Evolutionary conservation across 2,329 filamentous ascomycete species (phyloP).

Genomic region (Cryphonectria japonica): DNA sequence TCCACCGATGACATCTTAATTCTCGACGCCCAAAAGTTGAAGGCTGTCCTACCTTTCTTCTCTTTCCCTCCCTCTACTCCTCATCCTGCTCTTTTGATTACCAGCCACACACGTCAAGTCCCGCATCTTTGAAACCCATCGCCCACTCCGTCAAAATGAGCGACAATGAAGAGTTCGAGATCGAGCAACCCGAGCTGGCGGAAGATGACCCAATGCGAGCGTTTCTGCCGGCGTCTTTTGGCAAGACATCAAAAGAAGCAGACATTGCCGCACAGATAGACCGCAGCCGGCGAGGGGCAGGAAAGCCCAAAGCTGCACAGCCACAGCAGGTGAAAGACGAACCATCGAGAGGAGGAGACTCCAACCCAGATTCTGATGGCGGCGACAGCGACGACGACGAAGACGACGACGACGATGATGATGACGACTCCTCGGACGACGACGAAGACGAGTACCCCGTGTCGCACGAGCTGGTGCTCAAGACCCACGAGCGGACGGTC

Average conservation of each 20-base stretch:
- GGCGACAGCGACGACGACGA: constrained; percentile 43
- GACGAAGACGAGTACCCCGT: constrained; percentile 89
- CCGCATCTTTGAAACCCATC: neutral
- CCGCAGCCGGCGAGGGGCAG: constrained; percentile 67
- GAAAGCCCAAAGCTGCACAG: constrained; percentile 38
- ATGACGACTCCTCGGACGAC: constrained; percentile 59
- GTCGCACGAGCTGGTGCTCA: constrained; percentile 89
- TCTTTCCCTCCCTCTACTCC: neutral
- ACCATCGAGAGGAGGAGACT: constrained; percentile 32
- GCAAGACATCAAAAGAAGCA: constrained; percentile 75
- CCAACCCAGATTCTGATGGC: constrained; percentile 34
- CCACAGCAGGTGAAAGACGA: constrained; percentile 37
- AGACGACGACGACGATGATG: constrained; percentile 40
- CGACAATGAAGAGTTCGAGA: constrained; percentile 62
- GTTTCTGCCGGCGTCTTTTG: constrained; percentile 83
- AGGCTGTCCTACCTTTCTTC: neutral
- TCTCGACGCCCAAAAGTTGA: neutral
- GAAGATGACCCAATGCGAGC: constrained; percentile 72
- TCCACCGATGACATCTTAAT: neutral
- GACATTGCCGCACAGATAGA: constrained; percentile 83
- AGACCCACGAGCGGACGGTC: constrained; percentile 87
- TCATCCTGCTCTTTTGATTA: neutral
- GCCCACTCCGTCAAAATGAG: constrained; percentile 50
- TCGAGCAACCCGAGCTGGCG: constrained; percentile 58
- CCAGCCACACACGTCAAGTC: neutral